Conservation (phyloP, 768 basidiomycete species). For the Termitomyces sp. region DNA sequence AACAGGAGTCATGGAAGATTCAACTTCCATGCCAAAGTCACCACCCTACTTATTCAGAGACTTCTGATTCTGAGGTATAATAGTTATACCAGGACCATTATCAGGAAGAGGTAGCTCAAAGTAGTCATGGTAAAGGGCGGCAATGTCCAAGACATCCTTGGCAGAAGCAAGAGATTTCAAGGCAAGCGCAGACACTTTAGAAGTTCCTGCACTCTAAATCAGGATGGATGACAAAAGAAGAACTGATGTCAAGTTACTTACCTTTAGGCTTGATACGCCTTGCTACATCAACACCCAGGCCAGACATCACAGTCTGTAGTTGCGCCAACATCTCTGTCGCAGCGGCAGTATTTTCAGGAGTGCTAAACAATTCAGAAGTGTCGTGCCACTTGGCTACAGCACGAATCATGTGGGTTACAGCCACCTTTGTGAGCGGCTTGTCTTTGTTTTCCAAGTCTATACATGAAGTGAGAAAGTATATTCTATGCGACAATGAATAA, state of each 20-base stretch:
- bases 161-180: neutral
- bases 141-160: neutral
- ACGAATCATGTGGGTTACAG: neutral
- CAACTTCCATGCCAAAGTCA: constrained; percentile 6
- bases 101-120: neutral
- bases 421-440: neutral
- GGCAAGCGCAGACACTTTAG: neutral
- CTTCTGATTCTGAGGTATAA: neutral
- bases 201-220: neutral
- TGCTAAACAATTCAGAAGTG: neutral
- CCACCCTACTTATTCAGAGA: neutral
- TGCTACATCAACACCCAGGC: neutral
- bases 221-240: neutral
- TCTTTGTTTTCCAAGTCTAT: neutral
- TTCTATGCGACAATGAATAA: neutral
- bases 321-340: neutral
- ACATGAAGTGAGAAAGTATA: neutral
- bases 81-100: neutral
- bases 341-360: neutral
- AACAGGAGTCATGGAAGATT: constrained; percentile 3
- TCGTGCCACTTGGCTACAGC: neutral
- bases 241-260: neutral
- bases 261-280: neutral
- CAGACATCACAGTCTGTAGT: neutral
- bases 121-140: neutral